These are phyloP conservation scores for Papiliotrema terrestris DNA, from an alignment of 1,284 basidiomycete species.

Conservation along the genomic window DNA sequence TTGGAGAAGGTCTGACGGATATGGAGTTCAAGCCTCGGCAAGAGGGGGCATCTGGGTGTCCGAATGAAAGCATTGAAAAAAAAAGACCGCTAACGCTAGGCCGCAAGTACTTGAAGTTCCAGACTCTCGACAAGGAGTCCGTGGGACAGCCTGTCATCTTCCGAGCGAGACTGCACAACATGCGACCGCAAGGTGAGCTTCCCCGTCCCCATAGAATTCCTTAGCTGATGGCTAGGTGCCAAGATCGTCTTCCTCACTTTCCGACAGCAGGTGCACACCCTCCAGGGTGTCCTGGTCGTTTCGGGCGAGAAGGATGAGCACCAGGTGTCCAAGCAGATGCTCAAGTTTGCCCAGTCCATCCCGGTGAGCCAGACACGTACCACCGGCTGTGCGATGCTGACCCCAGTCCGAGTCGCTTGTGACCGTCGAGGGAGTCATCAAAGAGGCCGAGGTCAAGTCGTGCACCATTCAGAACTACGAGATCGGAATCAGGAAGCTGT, in stretches of 20 bases:
- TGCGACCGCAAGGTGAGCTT: conserved; percentile 73
- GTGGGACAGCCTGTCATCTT: conserved; percentile 79
- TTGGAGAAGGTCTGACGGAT: background rate
- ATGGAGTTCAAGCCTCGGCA: too few relatives aligned
- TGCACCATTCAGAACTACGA: conserved; percentile 86
- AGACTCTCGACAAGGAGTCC: conserved; percentile 62
- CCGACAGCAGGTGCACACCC: conserved; percentile 81
- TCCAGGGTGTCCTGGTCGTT: conserved; percentile 80
- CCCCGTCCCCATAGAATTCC: conserved; percentile 1
- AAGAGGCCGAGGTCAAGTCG: conserved; percentile 86
- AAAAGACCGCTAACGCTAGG: conserved; percentile 49
- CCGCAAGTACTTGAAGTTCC: conserved; percentile 59
- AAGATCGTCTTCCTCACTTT: conserved; percentile 95
- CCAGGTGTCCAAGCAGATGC: conserved; percentile 94
- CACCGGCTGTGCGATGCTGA: conserved; percentile 8
- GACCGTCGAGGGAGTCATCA: conserved; percentile 76
- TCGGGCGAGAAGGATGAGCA: conserved; percentile 57
- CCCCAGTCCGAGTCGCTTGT: conserved; percentile 78
- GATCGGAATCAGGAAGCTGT: conserved; percentile 79
- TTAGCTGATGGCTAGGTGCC: conserved; percentile 47
- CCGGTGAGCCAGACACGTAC: conserved; percentile 41
- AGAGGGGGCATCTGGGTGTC: too few relatives aligned
- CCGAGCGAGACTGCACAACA: conserved; percentile 87
- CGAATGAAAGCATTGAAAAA: too few relatives aligned
- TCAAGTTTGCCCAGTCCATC: conserved; percentile 81